Percentiles rank a stretch among this genome's conserved stretches.
These are phyloP conservation scores for Cyclostephanos tholiformis DNA, from an alignment of 108 stramenopile genomes.

Conservation along the genomic window DNA sequence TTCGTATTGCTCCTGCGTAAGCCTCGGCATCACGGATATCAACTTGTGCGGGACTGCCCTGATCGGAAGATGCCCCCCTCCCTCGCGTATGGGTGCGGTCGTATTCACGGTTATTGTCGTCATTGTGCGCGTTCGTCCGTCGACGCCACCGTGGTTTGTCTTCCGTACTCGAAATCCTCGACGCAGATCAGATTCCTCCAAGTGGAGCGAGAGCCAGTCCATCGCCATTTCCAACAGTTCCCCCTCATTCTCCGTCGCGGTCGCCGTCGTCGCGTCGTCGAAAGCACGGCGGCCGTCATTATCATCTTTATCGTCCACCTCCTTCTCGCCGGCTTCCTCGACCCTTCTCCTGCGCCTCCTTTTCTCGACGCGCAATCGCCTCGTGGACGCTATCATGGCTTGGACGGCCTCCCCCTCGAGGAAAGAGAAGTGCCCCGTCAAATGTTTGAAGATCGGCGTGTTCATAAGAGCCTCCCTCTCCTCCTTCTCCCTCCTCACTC, in stretches of 20 bases:
- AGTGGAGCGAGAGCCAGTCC: slow-evolving; percentile 79
- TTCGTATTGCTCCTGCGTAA: slow-evolving; percentile 53
- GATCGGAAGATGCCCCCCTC: slow-evolving; percentile 8
- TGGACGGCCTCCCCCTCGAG: slow-evolving; percentile 32
- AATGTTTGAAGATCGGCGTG: slow-evolving; percentile 47
- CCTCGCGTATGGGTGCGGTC: background rate
- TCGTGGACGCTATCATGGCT: slow-evolving; percentile 47
- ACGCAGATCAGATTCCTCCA: slow-evolving; percentile 57
- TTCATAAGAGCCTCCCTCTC: slow-evolving; percentile 15
- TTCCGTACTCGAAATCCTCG: slow-evolving; percentile 54
- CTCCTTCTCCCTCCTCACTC: background rate
- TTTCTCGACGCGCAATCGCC: slow-evolving; percentile 37
- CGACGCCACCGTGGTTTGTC: slow-evolving; percentile 6
- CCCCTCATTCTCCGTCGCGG: slow-evolving; percentile 23
- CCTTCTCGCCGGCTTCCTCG: slow-evolving; percentile 2
- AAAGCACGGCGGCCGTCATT: slow-evolving; percentile 2
- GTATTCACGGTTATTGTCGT: slow-evolving; percentile 5
- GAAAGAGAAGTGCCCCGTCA: slow-evolving; percentile 65
- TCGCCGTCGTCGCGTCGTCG: background rate
- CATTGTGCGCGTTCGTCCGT: background rate
- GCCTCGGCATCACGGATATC: slow-evolving; percentile 58
- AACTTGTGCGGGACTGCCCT: slow-evolving; percentile 72
- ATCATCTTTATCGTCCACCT: slow-evolving; percentile 7
- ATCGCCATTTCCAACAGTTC: slow-evolving; percentile 53
- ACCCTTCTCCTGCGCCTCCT: background rate